These are phyloP conservation scores for Phytopythium montanum DNA, from an alignment of 352 stramenopile species.

Conservation along the genomic window DNA sequence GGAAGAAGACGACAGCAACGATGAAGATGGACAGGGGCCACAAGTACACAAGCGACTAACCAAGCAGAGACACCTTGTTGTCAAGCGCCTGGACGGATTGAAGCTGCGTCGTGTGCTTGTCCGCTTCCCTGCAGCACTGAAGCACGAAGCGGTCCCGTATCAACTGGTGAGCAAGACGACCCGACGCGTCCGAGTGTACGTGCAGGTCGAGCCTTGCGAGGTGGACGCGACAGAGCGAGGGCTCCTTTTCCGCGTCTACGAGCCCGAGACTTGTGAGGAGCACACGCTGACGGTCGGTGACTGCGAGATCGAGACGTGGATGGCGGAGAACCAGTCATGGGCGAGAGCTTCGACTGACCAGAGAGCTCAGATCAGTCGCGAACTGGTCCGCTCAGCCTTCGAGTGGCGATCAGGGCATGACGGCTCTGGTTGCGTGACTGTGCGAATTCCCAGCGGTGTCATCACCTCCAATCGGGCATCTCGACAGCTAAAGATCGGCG, in stretches of 20 bases:
- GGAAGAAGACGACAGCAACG: not conserved
- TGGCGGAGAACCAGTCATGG: constrained; percentile 33
- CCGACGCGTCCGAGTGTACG: constrained; percentile 35
- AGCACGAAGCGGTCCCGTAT: constrained; percentile 26
- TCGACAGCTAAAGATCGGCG: not conserved
- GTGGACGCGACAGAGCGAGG: constrained; percentile 1
- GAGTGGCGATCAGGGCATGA: constrained; percentile 19
- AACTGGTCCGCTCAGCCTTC: constrained; percentile 26
- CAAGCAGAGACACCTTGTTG: not conserved
- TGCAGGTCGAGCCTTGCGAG: constrained; percentile 51
- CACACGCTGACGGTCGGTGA: constrained; percentile 40
- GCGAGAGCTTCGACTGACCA: constrained; percentile 10
- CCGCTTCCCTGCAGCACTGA: constrained; percentile 43
- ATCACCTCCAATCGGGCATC: constrained; percentile 5
- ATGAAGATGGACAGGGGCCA: not conserved
- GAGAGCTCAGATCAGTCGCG: constrained; percentile 15
- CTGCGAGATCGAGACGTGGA: constrained; percentile 54
- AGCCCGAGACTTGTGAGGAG: constrained; percentile 51
- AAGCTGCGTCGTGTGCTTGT: constrained; percentile 22
- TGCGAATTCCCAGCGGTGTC: constrained; percentile 19
- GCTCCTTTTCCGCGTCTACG: constrained; percentile 36
- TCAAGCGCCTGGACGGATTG: not conserved
- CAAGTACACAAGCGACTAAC: not conserved
- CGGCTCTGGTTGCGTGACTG: constrained; percentile 20
- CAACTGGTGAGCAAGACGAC: constrained; percentile 32